Conservation (phyloP, 2,329 filamentous ascomycete genomes). For the Alternaria rosae region DNA sequence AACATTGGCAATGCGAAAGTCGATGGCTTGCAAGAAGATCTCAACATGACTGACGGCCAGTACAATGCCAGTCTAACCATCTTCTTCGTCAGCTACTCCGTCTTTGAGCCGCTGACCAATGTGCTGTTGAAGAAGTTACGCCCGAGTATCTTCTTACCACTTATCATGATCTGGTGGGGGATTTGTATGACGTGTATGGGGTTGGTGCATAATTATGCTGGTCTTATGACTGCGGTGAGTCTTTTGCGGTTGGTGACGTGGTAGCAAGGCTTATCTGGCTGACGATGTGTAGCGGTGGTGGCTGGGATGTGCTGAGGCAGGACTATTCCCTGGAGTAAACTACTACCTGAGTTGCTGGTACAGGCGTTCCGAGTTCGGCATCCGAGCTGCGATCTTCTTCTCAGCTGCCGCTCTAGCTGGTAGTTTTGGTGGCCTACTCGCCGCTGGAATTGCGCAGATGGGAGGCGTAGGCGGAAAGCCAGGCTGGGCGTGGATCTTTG, state of each 20-base stretch:
- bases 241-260: no score
- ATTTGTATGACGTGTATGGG: slow-evolving; percentile 73
- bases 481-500: slow-evolving; percentile 57
- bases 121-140: slow-evolving; percentile 77
- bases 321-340: slow-evolving; percentile 70
- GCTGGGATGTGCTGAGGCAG: slow-evolving; percentile 75
- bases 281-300: slow-evolving; percentile 57
- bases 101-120: slow-evolving; percentile 82
- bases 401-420: slow-evolving; percentile 81
- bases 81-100: slow-evolving; percentile 85
- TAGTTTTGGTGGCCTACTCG: slow-evolving; percentile 77
- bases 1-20: slow-evolving; percentile 79
- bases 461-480: slow-evolving; percentile 62
- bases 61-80: slow-evolving; percentile 81
- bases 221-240: slow-evolving; percentile 66
- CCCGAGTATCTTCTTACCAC: slow-evolving; percentile 80
- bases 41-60: slow-evolving; percentile 68
- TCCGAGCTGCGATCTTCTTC: slow-evolving; percentile 85
- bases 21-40: slow-evolving; percentile 64
- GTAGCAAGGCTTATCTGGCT: not conserved
- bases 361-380: slow-evolving; percentile 76
- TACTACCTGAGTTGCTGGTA: slow-evolving; percentile 90
- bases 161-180: slow-evolving; percentile 76
- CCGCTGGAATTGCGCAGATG: slow-evolving; percentile 75
- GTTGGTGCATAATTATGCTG: slow-evolving; percentile 68